Evolutionary conservation across 371 early-diverging fungal genomes (phyloP), one percentile per base, ranked within the genome.

Genomic region (Mortierella sp.): DNA sequence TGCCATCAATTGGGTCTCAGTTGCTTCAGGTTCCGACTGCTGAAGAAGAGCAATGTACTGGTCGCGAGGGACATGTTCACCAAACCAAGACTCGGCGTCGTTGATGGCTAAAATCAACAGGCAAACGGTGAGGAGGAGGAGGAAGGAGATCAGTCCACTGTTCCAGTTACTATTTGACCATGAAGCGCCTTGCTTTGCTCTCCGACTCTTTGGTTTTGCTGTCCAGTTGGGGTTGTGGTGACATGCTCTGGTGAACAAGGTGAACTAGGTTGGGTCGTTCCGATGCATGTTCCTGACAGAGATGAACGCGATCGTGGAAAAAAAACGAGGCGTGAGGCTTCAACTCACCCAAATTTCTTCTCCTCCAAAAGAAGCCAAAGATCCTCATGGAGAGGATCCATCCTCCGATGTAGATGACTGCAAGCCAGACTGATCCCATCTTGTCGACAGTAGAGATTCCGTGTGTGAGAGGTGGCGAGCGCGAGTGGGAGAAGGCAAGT

Each of bases 71-170:
- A 78, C 78, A 58, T 92, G 88, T 46, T 81, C 80, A 19, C 88
- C 84, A 57, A 92, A 94, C 92, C 92, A 94, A 6, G 93, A 83
- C 54, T 91, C 90, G 22, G 80, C 74, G 19, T 71, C 56, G 50
- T 63, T 58, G 28, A 71, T 64, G 44, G 67, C 83, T 83, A 58
- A 40, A 47, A 49, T 3, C 7, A 31, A n/a, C n/a, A n/a, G n/a
- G n/a, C n/a, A n/a, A n/a, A n/a, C n/a, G n/a, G n/a, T n/a, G n/a
- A n/a, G n/a, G n/a, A n/a, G n/a, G 21, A 27, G 14, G 39, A 53
- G 9, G 2, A 21, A n/a, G n/a, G n/a, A n/a, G n/a, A n/a, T n/a
- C n/a, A n/a, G n/a, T n/a, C n/a, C n/a, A n/a, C n/a, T n/a, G n/a
- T n/a, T n/a, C n/a, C n/a, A n/a, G n/a, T n/a, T n/a, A n/a, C n/a